phyloP scores from a whole-genome alignment of 805 yeast species.

The Saturnispora sanitii region DNA sequence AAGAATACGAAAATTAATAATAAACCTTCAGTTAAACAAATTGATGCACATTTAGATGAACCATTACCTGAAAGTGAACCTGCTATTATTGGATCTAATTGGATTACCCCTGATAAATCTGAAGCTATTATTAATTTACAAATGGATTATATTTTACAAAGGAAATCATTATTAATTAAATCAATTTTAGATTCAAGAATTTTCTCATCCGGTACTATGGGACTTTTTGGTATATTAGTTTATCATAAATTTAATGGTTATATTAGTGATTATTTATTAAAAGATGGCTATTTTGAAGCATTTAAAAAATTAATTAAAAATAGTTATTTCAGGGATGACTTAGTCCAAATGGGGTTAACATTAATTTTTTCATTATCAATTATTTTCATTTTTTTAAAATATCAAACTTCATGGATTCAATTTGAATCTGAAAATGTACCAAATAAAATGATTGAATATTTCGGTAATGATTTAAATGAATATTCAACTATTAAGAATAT shows the following conservation, averaged over 20 bases:
- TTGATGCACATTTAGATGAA: constrained; percentile 6
- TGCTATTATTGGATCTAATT: constrained; percentile 40
- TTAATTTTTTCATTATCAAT: constrained; percentile 30
- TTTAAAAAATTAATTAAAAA: constrained; percentile 14
- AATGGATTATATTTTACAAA: constrained; percentile 46
- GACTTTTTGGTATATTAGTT: constrained; percentile 16
- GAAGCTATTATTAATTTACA: constrained; percentile 54
- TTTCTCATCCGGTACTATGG: constrained; percentile 24
- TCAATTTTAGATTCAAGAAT: constrained; percentile 38
- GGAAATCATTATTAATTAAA: constrained; percentile 38
- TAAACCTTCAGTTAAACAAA: constrained; percentile 7
- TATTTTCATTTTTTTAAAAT: constrained; percentile 31
- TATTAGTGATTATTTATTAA: constrained; percentile 19
- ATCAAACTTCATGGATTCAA: constrained; percentile 41
- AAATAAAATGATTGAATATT: constrained; percentile 29
- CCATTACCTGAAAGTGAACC: constrained; percentile 46
- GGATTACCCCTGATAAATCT: constrained; percentile 46
- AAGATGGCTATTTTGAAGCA: constrained; percentile 10
- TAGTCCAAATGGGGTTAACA: constrained; percentile 30
- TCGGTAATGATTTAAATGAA: constrained; percentile 42
- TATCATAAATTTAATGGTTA: constrained; percentile 17
- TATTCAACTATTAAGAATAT: constrained; percentile 24
- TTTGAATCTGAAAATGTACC: constrained; percentile 30
- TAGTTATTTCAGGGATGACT: constrained; percentile 19
- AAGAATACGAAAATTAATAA: background rate